Conservation (phyloP, 2,329 filamentous ascomycete species). For the Teratosphaeria nubilosa region DNA sequence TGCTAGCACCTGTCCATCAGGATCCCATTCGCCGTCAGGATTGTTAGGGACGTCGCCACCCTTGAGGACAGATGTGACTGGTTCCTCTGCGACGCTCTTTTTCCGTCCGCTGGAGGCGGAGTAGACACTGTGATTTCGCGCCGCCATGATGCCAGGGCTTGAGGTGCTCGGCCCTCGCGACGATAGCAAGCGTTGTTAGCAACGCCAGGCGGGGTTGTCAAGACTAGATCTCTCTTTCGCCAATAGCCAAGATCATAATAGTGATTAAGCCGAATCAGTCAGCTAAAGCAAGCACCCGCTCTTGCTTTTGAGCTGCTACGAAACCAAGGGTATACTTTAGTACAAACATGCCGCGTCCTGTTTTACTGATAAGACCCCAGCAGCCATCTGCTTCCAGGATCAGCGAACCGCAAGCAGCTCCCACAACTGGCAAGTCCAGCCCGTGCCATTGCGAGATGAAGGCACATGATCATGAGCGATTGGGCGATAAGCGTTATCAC, state of each 20-base stretch:
- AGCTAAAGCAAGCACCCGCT: not conserved
- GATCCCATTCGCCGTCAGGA: conserved; percentile 34
- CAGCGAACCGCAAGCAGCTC: not conserved
- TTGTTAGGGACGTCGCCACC: conserved; percentile 39
- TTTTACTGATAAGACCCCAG: not conserved
- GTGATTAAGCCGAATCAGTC: no score
- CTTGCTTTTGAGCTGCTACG: not conserved
- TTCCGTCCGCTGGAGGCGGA: not conserved
- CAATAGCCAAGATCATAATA: not conserved
- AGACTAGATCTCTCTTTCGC: not conserved
- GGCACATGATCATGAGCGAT: not conserved
- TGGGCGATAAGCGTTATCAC: not conserved
- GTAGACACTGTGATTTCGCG: conserved; percentile 5
- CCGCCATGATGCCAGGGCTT: conserved; percentile 4
- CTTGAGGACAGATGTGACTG: conserved; percentile 43
- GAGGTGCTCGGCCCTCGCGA: not conserved
- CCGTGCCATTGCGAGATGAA: not conserved
- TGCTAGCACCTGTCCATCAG: conserved; percentile 52
- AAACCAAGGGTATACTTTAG: not conserved
- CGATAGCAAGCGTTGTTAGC: not conserved
- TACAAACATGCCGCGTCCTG: not conserved
- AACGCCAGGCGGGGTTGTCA: not conserved
- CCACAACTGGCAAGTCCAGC: not conserved
- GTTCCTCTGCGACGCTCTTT: conserved; percentile 37
- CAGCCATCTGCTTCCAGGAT: not conserved